These are phyloP conservation scores for Colletotrichum falcatum DNA, from an alignment of 2,329 filamentous ascomycete genomes.

Conservation along the genomic window DNA sequence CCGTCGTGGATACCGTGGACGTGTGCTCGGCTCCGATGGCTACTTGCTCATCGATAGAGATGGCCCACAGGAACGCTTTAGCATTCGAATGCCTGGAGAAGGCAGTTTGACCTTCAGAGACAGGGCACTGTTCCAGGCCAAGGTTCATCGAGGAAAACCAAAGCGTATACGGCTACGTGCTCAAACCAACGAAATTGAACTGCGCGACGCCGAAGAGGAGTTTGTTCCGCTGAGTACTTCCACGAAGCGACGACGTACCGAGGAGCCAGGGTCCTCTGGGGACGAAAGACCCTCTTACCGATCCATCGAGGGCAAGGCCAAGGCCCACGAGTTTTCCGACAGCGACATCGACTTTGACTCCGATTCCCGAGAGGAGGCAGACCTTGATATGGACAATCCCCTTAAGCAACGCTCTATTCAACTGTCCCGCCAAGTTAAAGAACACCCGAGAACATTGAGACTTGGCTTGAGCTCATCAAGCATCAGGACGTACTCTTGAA, in stretches of 20 bases:
- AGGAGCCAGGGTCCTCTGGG: conserved; percentile 58
- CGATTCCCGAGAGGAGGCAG: conserved; percentile 54
- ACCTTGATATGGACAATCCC: conserved; percentile 55
- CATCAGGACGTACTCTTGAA: conserved; percentile 79
- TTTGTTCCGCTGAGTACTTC: conserved; percentile 59
- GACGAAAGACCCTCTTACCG: conserved; percentile 69
- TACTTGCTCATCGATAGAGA: conserved; percentile 76
- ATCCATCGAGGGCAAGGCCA: conserved; percentile 74
- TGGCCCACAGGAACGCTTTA: conserved; percentile 67
- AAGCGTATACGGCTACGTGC: conserved; percentile 55
- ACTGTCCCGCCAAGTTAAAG: conserved; percentile 72
- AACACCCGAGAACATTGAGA: conserved; percentile 72
- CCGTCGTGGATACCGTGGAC: conserved; percentile 74
- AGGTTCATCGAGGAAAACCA: conserved; percentile 52
- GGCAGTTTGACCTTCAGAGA: conserved; percentile 56
- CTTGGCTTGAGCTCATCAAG: conserved; percentile 83
- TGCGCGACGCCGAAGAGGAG: conserved; percentile 52
- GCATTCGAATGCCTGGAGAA: conserved; percentile 59
- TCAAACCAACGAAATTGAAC: conserved; percentile 21
- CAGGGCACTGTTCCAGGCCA: conserved; percentile 62
- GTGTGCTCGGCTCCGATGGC: conserved; percentile 73
- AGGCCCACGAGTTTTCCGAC: conserved; percentile 58
- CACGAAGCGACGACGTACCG: conserved; percentile 43
- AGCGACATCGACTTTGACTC: conserved; percentile 64
- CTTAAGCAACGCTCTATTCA: conserved; percentile 68